Conservation (phyloP, 2,329 filamentous ascomycete genomes). For the Colletotrichum sp. region DNA sequence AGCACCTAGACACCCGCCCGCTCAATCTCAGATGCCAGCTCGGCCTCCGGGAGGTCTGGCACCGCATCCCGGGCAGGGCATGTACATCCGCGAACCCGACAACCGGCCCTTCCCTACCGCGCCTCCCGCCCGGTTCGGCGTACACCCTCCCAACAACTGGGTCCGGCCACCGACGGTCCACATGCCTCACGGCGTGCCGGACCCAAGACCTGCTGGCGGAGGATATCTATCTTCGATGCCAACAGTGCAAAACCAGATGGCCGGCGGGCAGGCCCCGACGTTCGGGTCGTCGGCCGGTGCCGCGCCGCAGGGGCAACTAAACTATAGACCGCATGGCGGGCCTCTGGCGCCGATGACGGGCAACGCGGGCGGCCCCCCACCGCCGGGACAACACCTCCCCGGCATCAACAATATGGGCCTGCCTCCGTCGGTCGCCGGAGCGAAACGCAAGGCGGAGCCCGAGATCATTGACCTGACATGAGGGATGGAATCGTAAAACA, state of each 20-base stretch:
- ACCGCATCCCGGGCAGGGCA: not conserved
- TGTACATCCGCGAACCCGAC: not conserved
- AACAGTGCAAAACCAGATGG: not conserved
- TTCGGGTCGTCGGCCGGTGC: not conserved
- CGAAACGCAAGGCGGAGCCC: conserved; percentile 10
- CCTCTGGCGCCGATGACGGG: not conserved
- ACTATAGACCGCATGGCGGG: not conserved
- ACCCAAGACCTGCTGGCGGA: not conserved
- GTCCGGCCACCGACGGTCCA: not conserved
- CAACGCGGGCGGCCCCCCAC: not conserved
- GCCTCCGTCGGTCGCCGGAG: not conserved
- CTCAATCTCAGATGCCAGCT: not conserved
- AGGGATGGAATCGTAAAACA: not conserved
- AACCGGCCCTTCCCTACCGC: not conserved
- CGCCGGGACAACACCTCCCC: not conserved
- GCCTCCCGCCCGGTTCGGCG: not conserved
- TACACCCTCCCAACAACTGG: not conserved
- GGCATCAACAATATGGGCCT: not conserved
- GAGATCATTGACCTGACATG: conserved; percentile 10
- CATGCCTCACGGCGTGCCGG: not conserved
- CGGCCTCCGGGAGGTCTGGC: not conserved
- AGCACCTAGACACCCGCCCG: not conserved
- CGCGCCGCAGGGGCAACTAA: not conserved
- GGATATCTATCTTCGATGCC: not conserved
- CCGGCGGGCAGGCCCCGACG: not conserved